Percentiles rank a stretch among this genome's conserved stretches.
Evolutionary conservation across 2,329 filamentous ascomycete genomes (phyloP).

Genomic region (Ramichloridium luteum): DNA sequence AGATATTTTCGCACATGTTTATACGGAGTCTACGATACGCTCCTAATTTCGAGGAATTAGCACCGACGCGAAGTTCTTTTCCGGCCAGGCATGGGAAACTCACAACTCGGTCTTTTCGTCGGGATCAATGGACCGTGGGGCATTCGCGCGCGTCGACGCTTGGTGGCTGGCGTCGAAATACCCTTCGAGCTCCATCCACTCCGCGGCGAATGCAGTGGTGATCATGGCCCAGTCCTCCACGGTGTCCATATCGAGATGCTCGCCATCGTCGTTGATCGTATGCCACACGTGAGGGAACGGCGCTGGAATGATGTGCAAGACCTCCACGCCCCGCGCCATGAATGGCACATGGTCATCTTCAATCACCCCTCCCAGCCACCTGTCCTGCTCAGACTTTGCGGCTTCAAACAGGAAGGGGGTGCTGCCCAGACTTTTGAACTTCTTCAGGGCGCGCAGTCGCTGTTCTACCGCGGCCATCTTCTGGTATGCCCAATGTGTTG

Average conservation of each 20-base stretch:
- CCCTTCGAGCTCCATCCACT: slow-evolving; percentile 79
- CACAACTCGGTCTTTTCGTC: slow-evolving; percentile 11
- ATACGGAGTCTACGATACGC: no score
- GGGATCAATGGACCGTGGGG: slow-evolving; percentile 4
- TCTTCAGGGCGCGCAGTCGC: slow-evolving; percentile 54
- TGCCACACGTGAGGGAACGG: slow-evolving; percentile 85
- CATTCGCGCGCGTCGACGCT: slow-evolving; percentile 3
- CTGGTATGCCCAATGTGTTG: slow-evolving; percentile 87
- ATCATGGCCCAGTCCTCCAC: slow-evolving; percentile 82
- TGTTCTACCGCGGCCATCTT: slow-evolving; percentile 61
- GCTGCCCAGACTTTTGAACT: slow-evolving; percentile 48
- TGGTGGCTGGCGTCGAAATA: slow-evolving; percentile 27
- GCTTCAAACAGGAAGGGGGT: slow-evolving; percentile 53
- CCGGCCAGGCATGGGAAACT: no score
- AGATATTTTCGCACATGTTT: no score
- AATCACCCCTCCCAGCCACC: slow-evolving; percentile 38
- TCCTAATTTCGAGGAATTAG: no score
- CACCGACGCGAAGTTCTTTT: no score
- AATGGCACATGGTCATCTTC: slow-evolving; percentile 91
- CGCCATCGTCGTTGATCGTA: slow-evolving; percentile 66
- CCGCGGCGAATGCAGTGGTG: slow-evolving; percentile 69
- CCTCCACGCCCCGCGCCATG: slow-evolving; percentile 69
- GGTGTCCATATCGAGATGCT: slow-evolving; percentile 67
- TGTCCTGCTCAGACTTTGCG: slow-evolving; percentile 37
- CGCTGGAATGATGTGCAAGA: slow-evolving; percentile 77